These are phyloP conservation scores for Cudoniella acicularis DNA, from an alignment of 495 filamentous ascomycete genomes.

Conservation along the genomic window DNA sequence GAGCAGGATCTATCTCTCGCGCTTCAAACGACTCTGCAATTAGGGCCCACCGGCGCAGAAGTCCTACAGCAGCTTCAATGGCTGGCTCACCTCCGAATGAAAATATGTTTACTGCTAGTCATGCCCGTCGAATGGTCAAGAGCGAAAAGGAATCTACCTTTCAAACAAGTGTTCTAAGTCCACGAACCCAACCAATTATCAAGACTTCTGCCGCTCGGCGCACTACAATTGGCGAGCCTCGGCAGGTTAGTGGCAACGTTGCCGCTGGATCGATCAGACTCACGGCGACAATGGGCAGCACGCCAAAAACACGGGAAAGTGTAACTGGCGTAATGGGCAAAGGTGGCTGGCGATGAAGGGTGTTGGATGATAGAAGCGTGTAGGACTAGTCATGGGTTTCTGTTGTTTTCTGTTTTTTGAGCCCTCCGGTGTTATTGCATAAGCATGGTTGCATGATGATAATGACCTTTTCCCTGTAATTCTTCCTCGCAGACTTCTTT, in stretches of 20 bases:
- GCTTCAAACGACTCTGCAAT: conserved; percentile 33
- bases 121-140: conserved; percentile 68
- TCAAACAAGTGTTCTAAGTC: conserved; percentile 59
- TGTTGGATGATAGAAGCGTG: background rate
- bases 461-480: conserved; percentile 18
- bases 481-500: conserved; percentile 1
- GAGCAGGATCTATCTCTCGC: conserved; percentile 37
- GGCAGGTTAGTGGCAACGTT: conserved; percentile 18
- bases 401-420: background rate
- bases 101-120: conserved; percentile 63
- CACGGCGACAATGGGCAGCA: conserved; percentile 11
- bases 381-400: conserved; percentile 5
- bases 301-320: conserved; percentile 22
- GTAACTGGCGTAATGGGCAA: conserved; percentile 20
- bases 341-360: conserved; percentile 22
- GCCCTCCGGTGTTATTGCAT: conserved; percentile 8
- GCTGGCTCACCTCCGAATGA: conserved; percentile 55
- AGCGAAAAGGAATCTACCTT: conserved; percentile 54
- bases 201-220: conserved; percentile 40
- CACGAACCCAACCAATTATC: conserved; percentile 61
- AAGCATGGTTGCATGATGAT: conserved; percentile 15
- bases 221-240: conserved; percentile 20
- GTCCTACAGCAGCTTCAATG: conserved; percentile 50
- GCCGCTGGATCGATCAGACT: conserved; percentile 13
- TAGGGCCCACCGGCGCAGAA: conserved; percentile 56